Percentiles rank a stretch among this genome's conserved stretches.
Evolutionary conservation across 805 yeast genomes (phyloP).

Genomic region (Pichia gijzeniarum): DNA sequence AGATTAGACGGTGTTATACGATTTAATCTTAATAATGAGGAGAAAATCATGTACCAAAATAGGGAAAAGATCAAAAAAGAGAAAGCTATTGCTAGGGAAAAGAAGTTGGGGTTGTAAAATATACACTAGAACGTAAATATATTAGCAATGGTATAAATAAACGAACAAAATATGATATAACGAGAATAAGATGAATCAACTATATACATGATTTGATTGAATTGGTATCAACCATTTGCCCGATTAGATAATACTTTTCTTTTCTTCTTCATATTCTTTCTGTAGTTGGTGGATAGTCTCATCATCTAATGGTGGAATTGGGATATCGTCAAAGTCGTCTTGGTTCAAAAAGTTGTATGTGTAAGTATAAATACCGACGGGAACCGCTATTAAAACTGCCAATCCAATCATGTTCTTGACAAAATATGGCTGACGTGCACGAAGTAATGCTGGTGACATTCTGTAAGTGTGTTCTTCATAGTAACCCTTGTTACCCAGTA

Average conservation of each 20-base stretch:
- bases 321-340: constrained; percentile 88
- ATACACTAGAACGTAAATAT: not conserved
- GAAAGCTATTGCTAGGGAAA: not conserved
- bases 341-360: constrained; percentile 60
- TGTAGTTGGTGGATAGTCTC: constrained; percentile 66
- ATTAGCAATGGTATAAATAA: not conserved
- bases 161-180: not conserved
- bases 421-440: constrained; percentile 86
- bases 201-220: not conserved
- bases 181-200: not conserved
- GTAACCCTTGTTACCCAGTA: constrained; percentile 25
- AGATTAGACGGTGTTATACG: constrained; percentile 9
- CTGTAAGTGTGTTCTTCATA: constrained; percentile 42
- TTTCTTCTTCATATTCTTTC: constrained; percentile 57
- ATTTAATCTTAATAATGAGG: constrained; percentile 10
- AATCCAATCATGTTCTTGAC: constrained; percentile 66
- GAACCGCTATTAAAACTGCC: constrained; percentile 51
- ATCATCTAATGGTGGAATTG: constrained; percentile 86
- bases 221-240: not conserved
- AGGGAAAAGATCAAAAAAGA: constrained; percentile 3
- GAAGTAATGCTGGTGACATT: constrained; percentile 89
- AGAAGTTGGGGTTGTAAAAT: not conserved
- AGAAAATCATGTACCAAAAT: constrained; percentile 7
- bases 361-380: constrained; percentile 59
- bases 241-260: constrained; percentile 13